These are phyloP conservation scores for Balansia obtecta DNA, from an alignment of 2,329 filamentous ascomycete genomes.

Conservation along the genomic window DNA sequence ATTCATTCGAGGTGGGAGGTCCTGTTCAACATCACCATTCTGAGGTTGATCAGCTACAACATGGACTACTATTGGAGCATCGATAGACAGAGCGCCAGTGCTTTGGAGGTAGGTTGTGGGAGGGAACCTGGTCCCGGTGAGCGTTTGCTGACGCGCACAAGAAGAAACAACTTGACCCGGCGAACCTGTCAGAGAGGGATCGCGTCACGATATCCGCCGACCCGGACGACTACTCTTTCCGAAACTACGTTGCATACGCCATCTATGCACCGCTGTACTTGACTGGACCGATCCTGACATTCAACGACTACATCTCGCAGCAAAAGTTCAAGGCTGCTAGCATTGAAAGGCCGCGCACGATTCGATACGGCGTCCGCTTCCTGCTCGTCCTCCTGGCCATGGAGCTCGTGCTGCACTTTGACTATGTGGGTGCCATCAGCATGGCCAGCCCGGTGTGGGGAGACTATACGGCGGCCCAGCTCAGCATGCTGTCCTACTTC, in stretches of 20 bases:
- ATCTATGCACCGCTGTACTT: conserved; percentile 92
- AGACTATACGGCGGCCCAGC: conserved; percentile 73
- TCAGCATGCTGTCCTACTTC: conserved; percentile 86
- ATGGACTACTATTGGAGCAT: conserved; percentile 92
- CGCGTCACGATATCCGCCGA: conserved; percentile 67
- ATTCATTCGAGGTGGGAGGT: conserved; percentile 89
- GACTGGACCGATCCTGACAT: conserved; percentile 85
- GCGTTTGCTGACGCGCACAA: conserved; percentile 54
- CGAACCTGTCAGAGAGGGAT: conserved; percentile 78
- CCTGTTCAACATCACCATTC: conserved; percentile 91
- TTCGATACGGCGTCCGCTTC: conserved; percentile 77
- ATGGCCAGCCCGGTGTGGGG: conserved; percentile 70
- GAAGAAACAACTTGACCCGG: conserved; percentile 94
- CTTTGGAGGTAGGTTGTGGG: conserved; percentile 60
- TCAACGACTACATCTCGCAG: conserved; percentile 95
- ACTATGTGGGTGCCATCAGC: conserved; percentile 88
- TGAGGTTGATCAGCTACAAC: conserved; percentile 93
- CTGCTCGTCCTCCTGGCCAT: conserved; percentile 68
- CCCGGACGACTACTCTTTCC: conserved; percentile 59
- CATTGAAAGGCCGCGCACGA: conserved; percentile 56
- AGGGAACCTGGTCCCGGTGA: not conserved
- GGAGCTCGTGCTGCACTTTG: conserved; percentile 83
- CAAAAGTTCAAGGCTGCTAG: conserved; percentile 59
- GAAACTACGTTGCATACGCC: conserved; percentile 79
- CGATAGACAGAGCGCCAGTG: conserved; percentile 47